Evolutionary conservation across 306 rosid species (phyloP).

Genomic region (Ormosia emarginata): DNA sequence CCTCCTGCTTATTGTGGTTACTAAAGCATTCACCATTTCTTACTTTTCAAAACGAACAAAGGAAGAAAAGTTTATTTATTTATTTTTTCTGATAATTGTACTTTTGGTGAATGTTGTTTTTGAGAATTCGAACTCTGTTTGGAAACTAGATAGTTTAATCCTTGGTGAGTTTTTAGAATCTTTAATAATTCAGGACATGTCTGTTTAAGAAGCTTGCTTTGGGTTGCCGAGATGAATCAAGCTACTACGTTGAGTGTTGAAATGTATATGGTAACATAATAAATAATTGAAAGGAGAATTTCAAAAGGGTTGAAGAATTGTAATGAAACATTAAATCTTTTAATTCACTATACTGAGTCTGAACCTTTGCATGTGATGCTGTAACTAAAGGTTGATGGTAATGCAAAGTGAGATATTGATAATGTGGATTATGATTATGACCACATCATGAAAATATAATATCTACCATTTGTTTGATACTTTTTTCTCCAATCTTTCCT

Average conservation of each 20-base stretch:
- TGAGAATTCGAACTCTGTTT: background rate
- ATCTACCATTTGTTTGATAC: slow-evolving; percentile 6
- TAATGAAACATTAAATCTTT: background rate
- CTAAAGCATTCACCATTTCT: too few relatives aligned
- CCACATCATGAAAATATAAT: background rate
- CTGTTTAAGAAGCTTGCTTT: background rate
- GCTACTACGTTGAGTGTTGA: background rate
- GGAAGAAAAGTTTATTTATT: too few relatives aligned
- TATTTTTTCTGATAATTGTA: too few relatives aligned
- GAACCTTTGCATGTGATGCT: background rate
- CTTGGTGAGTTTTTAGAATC: background rate
- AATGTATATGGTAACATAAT: background rate
- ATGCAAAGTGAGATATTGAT: slow-evolving; percentile 2
- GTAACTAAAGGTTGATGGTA: background rate
- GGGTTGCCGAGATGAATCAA: background rate
- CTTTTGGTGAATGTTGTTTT: too few relatives aligned
- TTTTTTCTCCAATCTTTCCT: background rate
- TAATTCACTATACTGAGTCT: background rate
- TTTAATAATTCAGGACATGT: background rate
- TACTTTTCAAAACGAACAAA: too few relatives aligned
- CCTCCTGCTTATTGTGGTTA: too few relatives aligned
- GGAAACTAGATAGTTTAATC: background rate
- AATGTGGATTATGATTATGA: background rate
- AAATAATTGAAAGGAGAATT: background rate
- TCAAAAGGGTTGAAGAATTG: background rate